Percentiles rank a stretch among this genome's conserved stretches.
These are phyloP conservation scores for Westerdykella ornata DNA, from an alignment of 2,329 filamentous ascomycete genomes.

Conservation along the genomic window DNA sequence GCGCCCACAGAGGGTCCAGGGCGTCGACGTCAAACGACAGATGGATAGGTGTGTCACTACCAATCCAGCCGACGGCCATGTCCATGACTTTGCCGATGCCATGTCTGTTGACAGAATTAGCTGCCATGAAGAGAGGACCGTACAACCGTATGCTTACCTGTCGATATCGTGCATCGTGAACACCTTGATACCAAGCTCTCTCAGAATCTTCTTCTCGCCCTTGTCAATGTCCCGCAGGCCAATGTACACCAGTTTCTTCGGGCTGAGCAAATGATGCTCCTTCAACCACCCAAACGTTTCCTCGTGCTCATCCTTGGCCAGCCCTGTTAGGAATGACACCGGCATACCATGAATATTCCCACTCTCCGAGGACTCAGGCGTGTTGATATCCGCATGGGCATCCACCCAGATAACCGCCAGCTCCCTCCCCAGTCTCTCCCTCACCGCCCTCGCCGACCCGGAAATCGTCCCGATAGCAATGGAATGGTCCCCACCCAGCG, in stretches of 20 bases:
- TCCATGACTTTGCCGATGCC: conserved; percentile 95
- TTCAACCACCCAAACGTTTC: conserved; percentile 88
- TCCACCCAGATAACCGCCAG: conserved; percentile 98
- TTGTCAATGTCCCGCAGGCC: conserved; percentile 85
- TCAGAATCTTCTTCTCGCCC: conserved; percentile 88
- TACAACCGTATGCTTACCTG: conserved; percentile 48
- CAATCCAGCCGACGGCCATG: conserved; percentile 96
- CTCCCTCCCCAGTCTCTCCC: conserved; percentile 73
- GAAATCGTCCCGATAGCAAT: conserved; percentile 92
- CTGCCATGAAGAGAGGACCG: no score
- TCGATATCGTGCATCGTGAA: conserved; percentile 99
- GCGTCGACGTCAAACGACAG: conserved; percentile 96
- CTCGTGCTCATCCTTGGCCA: conserved; percentile 67
- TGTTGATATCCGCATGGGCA: conserved; percentile 96
- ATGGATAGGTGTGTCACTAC: conserved; percentile 90
- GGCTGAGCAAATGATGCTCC: conserved; percentile 61
- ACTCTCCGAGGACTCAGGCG: conserved; percentile 78
- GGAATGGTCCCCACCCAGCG: conserved; percentile 90
- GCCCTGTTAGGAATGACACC: conserved; percentile 79
- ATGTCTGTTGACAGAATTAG: conserved; percentile 49
- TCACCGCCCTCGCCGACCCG: conserved; percentile 76
- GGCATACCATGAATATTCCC: conserved; percentile 99
- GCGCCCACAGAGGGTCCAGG: conserved; percentile 91
- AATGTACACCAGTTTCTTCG: conserved; percentile 92
- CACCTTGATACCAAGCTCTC: conserved; percentile 84